Base-by-base conservation (phyloP, 495 filamentous ascomycete genomes). In the Neurospora sp. region DNA sequence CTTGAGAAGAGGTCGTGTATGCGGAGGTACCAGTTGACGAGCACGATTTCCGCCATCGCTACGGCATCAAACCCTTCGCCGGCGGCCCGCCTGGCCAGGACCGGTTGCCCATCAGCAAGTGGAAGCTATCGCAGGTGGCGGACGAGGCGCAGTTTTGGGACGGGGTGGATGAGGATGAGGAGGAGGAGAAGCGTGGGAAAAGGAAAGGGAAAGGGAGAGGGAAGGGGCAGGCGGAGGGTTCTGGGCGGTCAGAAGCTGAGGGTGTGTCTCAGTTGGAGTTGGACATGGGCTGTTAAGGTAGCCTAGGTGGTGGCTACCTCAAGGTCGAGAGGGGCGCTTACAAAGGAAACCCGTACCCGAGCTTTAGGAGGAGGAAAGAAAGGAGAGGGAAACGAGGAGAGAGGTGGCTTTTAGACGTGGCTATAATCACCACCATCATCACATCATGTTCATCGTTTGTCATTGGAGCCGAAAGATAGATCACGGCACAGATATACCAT, bases 1-100 rank as follows among this genome's bases (percentile, higher is more conserved):
- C 82, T 73, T 84, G 76, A 80, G 42, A 66, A 66, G 27, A 66
- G 54, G 12, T 16, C 54, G 54, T 66, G 54, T 62, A 62, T 27
- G 23, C 20, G 20, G 4, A 27, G 23, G 5, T 12, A 27, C 20
- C 10, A 54, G 20, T 54, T 3, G 49, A 60, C 49, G 49, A 60
- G 20, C 49, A 60, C 49, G 1, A 60, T 27, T 60, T 66, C 54
- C 23, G 54, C 31, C 27, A 37, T 1, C 27, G 27, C 54, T 66
- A 66, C 54, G 54, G 54, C 20, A 62, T 62, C 54, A 35, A 60
- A 14, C 5, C 23, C 49, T 60, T 66, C 2, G 12, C 23, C 54
- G 54, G 27, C 54, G 54, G 14, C 54, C 31, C 54, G 54, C 12
- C 35, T 18, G 27, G 54, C 11, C 23, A 37, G 14, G 54, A 66